A percentile compares a stretch with the other conserved stretches of the same genome.
phyloP scores from a whole-genome alignment of 1,139 yeast species.

The Suhomyces choctaworum region DNA sequence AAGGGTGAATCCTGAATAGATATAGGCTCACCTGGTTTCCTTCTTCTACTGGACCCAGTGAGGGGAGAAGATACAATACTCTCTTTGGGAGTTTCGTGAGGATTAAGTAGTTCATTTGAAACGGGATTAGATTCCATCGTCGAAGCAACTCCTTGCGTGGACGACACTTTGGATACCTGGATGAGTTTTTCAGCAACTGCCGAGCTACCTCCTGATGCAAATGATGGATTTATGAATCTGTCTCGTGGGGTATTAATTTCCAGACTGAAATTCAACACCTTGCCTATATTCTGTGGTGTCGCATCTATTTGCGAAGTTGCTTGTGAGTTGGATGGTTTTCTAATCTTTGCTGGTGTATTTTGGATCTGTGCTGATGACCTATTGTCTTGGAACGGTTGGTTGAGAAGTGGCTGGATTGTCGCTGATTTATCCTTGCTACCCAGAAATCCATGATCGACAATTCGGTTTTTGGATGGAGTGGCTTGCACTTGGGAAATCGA shows the following conservation, averaged over 20 bases:
- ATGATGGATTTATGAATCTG: slow-evolving; percentile 5
- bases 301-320: slow-evolving; percentile 1
- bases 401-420: no score
- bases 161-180: slow-evolving; percentile 1
- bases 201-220: neutral
- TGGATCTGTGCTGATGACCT: slow-evolving; percentile 6
- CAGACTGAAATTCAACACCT: slow-evolving; percentile 4
- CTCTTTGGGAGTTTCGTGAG: slow-evolving; percentile 8
- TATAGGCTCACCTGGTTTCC: slow-evolving; percentile 40
- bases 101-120: slow-evolving; percentile 1
- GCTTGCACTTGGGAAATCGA: slow-evolving; percentile 24
- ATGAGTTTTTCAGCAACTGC: slow-evolving; percentile 7
- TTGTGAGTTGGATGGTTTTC: neutral
- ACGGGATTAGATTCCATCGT: neutral
- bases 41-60: slow-evolving; percentile 12
- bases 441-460: slow-evolving; percentile 1
- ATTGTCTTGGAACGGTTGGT: no score
- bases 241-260: slow-evolving; percentile 14
- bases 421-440: no score
- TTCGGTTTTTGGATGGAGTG: slow-evolving; percentile 25
- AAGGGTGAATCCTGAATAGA: slow-evolving; percentile 35
- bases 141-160: neutral
- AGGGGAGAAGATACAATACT: slow-evolving; percentile 22
- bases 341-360: slow-evolving; percentile 2
- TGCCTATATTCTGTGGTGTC: slow-evolving; percentile 9